Evolutionary conservation across 2,329 filamentous ascomycete species (phyloP).

Genomic region (Xylariaceae sp.): DNA sequence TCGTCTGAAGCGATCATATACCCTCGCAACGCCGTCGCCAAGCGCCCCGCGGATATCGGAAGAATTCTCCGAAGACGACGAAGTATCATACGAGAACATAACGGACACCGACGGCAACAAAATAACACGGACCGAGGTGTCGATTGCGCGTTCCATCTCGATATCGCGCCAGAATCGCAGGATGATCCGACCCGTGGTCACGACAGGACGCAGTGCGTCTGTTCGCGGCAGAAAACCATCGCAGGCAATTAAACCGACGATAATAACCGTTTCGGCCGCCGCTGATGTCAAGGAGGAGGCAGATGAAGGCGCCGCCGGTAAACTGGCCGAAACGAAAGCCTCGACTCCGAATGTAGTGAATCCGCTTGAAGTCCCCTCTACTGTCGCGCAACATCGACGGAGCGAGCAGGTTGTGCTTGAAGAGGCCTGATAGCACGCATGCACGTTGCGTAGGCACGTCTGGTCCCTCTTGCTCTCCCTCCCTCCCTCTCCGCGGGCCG

Average conservation of each 20-base stretch:
- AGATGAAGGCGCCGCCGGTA: too few relatives aligned
- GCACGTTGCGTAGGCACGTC: too few relatives aligned
- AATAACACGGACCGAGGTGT: constrained; percentile 56
- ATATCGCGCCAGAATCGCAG: constrained; percentile 57
- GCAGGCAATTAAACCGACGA: constrained; percentile 9
- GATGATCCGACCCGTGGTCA: constrained; percentile 49
- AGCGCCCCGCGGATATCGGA: constrained; percentile 8
- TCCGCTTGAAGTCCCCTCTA: constrained; percentile 33
- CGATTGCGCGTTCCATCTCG: constrained; percentile 64
- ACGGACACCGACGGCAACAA: constrained; percentile 11
- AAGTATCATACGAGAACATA: constrained; percentile 34
- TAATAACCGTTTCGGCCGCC: constrained; percentile 12
- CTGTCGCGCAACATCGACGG: constrained; percentile 38
- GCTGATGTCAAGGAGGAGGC: too few relatives aligned
- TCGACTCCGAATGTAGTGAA: constrained; percentile 44
- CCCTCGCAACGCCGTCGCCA: constrained; percentile 30
- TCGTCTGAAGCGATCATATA: constrained; percentile 31
- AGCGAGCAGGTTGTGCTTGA: constrained; percentile 53
- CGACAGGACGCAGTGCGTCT: constrained; percentile 21
- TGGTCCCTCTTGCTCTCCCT: too few relatives aligned
- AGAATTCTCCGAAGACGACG: constrained; percentile 29
- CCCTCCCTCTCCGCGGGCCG: too few relatives aligned
- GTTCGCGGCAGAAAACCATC: constrained; percentile 3
- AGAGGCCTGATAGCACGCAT: constrained; percentile 30
- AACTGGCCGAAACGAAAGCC: constrained; percentile 35